These are phyloP conservation scores for Pseudocercospora fijiensis DNA, from an alignment of 2,329 filamentous ascomycete species.

Conservation along the genomic window DNA sequence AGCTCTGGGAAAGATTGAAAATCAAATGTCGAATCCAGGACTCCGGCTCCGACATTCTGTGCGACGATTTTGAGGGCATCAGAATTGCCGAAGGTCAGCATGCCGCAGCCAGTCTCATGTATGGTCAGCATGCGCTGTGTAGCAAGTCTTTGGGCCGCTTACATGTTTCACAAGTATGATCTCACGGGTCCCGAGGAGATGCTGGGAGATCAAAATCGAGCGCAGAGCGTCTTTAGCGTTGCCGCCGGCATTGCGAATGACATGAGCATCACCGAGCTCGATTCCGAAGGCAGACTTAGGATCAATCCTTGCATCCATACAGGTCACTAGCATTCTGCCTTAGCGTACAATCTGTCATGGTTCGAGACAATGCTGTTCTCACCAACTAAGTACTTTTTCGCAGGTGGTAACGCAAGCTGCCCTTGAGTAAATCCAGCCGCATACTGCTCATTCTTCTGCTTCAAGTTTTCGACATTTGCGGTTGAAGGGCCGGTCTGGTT, in stretches of 20 bases:
- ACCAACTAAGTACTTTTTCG: constrained; percentile 67
- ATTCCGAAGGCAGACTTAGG: constrained; percentile 69
- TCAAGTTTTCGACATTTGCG: constrained; percentile 55
- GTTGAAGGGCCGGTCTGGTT: constrained; percentile 41
- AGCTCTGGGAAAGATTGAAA: constrained; percentile 67
- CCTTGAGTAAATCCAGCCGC: constrained; percentile 63
- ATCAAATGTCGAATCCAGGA: constrained; percentile 38
- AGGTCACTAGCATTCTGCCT: constrained; percentile 57
- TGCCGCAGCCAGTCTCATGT: constrained; percentile 66
- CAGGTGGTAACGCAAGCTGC: constrained; percentile 65
- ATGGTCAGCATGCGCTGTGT: not conserved
- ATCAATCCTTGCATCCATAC: constrained; percentile 77
- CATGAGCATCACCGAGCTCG: constrained; percentile 71
- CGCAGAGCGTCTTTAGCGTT: constrained; percentile 66
- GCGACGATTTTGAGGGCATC: constrained; percentile 57
- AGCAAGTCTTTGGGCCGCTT: not conserved
- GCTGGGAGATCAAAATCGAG: constrained; percentile 74
- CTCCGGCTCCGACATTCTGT: constrained; percentile 47
- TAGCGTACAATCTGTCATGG: not conserved
- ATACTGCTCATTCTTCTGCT: constrained; percentile 59
- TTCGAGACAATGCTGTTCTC: constrained; percentile 30
- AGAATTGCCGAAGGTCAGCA: constrained; percentile 66
- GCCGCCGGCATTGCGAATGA: constrained; percentile 61
- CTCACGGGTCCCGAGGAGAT: constrained; percentile 73
- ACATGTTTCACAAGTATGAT: constrained; percentile 67